Conservation (phyloP, 1,284 basidiomycete genomes). For the Cyathus pygmaeus region DNA sequence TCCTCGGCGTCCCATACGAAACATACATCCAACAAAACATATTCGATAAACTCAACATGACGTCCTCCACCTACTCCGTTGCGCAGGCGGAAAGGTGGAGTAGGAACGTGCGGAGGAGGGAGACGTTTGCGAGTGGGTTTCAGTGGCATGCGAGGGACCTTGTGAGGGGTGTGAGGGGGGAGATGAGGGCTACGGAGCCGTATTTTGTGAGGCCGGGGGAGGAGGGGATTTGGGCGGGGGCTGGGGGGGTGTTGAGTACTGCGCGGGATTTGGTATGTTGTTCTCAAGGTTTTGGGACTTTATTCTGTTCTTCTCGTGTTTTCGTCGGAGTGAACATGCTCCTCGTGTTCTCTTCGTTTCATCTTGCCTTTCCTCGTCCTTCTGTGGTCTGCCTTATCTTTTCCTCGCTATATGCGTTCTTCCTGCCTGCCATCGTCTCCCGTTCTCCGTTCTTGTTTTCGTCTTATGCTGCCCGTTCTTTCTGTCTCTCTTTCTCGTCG, state of each 20-base stretch:
- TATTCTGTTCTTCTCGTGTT: no score
- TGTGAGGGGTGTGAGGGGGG: slow-evolving; percentile 36
- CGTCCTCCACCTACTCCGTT: slow-evolving; percentile 53
- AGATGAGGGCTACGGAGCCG: slow-evolving; percentile 40
- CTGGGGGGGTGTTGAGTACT: slow-evolving; percentile 54
- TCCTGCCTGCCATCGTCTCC: no score
- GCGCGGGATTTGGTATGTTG: slow-evolving; percentile 47
- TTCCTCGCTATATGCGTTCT: no score
- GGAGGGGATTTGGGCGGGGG: slow-evolving; percentile 50
- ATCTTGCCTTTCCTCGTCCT: no score
- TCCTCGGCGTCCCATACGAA: slow-evolving; percentile 47
- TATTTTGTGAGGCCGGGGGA: slow-evolving; percentile 47
- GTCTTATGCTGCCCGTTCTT: no score
- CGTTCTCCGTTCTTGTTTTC: no score
- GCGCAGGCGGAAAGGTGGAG: slow-evolving; percentile 48
- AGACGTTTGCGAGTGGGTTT: slow-evolving; percentile 49
- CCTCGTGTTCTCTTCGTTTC: no score
- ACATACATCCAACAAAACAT: slow-evolving; percentile 53
- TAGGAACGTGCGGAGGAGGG: no score
- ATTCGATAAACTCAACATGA: slow-evolving; percentile 55
- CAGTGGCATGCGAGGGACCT: slow-evolving; percentile 41
- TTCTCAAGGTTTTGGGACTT: no score
- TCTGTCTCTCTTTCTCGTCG: no score
- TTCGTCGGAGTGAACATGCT: no score
- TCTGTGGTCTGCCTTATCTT: no score